phyloP scores from a whole-genome alignment of 179 eudicot species.

The Beta corolliflora region DNA sequence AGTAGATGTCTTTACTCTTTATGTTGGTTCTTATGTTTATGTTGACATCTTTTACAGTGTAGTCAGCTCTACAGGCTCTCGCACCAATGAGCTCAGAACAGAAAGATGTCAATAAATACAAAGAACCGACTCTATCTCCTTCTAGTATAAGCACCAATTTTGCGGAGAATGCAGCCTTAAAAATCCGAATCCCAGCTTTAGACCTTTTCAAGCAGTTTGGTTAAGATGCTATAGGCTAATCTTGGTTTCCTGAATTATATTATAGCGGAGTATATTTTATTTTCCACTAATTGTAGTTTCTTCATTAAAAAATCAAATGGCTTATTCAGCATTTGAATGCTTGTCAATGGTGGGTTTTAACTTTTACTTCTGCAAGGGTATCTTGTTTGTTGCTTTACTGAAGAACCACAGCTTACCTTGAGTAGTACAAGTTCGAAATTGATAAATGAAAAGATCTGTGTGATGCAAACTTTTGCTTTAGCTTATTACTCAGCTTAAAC shows the following conservation, averaged over 20 bases:
- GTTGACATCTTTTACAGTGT: too few species aligned
- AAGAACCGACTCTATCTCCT: too few species aligned
- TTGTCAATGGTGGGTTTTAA: not conserved
- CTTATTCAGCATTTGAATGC: not conserved
- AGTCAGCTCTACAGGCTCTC: too few species aligned
- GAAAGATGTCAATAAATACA: too few species aligned
- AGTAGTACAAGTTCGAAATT: not conserved
- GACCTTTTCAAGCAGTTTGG: not conserved
- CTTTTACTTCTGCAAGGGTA: not conserved
- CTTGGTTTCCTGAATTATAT: not conserved
- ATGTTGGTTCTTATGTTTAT: too few species aligned
- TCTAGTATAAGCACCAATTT: too few species aligned
- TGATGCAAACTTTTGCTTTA: constrained; percentile 6
- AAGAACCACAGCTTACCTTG: not conserved
- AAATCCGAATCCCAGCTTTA: too few species aligned
- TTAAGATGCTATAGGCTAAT: not conserved
- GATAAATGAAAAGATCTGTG: not conserved
- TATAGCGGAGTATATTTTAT: not conserved
- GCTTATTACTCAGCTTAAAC: not conserved
- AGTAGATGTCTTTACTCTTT: too few species aligned
- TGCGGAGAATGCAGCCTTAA: too few species aligned
- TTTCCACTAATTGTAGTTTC: not conserved
- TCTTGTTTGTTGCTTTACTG: not conserved
- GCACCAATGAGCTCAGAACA: too few species aligned
- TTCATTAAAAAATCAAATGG: not conserved